phyloP scores from a whole-genome alignment of 2,329 filamentous ascomycete species.

The Karstenula rhodostoma region DNA sequence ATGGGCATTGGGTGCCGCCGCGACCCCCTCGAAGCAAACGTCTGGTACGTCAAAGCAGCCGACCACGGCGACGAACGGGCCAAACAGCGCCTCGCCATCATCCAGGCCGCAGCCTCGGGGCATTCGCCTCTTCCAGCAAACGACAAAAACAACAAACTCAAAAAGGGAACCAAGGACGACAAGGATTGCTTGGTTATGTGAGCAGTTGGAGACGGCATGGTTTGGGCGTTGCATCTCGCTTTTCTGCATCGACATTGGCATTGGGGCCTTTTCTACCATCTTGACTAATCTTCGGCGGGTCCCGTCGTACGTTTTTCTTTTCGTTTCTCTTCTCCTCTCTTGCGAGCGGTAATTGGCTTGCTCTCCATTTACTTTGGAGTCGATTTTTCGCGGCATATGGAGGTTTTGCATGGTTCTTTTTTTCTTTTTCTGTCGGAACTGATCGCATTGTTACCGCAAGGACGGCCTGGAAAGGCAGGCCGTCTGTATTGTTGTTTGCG shows the following conservation, averaged over 20 bases:
- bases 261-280: constrained; percentile 6
- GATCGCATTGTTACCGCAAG: background rate
- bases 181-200: constrained; percentile 52
- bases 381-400: constrained; percentile 16
- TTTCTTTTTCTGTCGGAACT: too few relatives aligned
- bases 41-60: constrained; percentile 97
- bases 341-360: background rate
- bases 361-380: too few relatives aligned
- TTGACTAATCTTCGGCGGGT: constrained; percentile 16
- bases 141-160: constrained; percentile 40
- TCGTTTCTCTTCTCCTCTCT: background rate
- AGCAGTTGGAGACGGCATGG: constrained; percentile 2
- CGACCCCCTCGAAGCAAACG: constrained; percentile 95
- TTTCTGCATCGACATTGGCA: constrained; percentile 3
- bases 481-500: background rate
- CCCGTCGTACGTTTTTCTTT: constrained; percentile 7
- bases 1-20: constrained; percentile 96
- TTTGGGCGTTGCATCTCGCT: constrained; percentile 4
- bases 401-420: constrained; percentile 1
- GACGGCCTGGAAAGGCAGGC: background rate
- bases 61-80: constrained; percentile 91
- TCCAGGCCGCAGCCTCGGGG: constrained; percentile 79
- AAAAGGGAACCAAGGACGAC: constrained; percentile 49
- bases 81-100: constrained; percentile 84
- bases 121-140: constrained; percentile 37